Base-by-base conservation (phyloP, 225 moss, liverwort and hornwort genomes). In the Pleurozium schreberi region DNA sequence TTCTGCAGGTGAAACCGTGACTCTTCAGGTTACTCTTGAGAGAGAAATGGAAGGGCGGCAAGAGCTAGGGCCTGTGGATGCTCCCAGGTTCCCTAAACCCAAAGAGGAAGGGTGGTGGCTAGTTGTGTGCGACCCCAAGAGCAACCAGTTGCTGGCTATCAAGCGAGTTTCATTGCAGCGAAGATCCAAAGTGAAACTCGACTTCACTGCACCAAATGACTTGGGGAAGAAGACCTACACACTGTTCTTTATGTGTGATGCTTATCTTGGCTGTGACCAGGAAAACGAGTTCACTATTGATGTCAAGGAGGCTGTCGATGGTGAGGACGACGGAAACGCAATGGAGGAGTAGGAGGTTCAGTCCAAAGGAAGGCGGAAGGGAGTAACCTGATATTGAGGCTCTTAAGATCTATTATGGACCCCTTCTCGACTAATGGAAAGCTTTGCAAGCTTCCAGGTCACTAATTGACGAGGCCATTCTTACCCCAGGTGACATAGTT, bases 61-160 rank as follows among this genome's bases (percentile, higher is more conserved):
- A 89, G 98, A 98, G 63, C 90, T 98, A 75, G 96, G 96, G 60
- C 94, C 96, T 73, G 97, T 98, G 62, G 96, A 98, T 88, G 98
- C 98, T 55, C 97, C 96, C 68, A 93, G 98, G 75, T 98, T 96
- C 84, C 97, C 98, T 4, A 98, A 98, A 89, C 96, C 96, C 10
- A 98, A 98, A 86, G 98, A 97, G 89, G 98, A 97, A 93, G 97
- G 98, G 31, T 98, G 98, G 98, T 98, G 98, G 98, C 93, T 98
- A 75, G 98, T 98, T 42, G 96, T 98, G 47, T 95, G 98, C 77
- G 97, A 98, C 59, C 96, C 93, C 16, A 95, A 95, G 84, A 97
- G 92, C 93, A 97, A 98, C 88, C 96, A 95, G 75, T 91, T 98
- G 69, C 91, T 98, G 74, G 98, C 98, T 85, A 98, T 97, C 86